A percentile compares a stretch with the other conserved stretches of the same genome.
Evolutionary conservation across 768 basidiomycete species (phyloP).

Genomic region (Galerina marginata): DNA sequence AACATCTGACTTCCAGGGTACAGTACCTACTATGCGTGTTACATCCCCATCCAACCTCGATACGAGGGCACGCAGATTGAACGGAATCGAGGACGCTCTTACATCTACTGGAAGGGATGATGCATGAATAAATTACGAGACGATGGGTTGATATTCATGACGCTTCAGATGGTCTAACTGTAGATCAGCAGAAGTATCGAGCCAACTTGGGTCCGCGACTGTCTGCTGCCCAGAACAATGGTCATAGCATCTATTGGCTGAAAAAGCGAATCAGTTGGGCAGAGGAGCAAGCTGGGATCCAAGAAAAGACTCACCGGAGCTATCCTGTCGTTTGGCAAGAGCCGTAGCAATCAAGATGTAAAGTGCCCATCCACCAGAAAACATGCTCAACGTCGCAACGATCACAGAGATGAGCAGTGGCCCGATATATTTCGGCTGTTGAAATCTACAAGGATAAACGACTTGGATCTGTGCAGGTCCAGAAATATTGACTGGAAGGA

Average conservation of each 20-base stretch:
- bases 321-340: conserved; percentile 13
- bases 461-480: conserved; percentile 27
- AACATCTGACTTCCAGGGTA: too few species aligned
- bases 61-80: too few species aligned
- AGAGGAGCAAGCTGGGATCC: neutral
- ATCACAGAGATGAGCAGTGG: conserved; percentile 25
- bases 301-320: conserved; percentile 1
- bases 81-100: too few species aligned
- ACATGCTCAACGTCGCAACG: conserved; percentile 32
- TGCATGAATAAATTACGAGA: conserved; percentile 18
- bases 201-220: neutral
- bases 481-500: conserved; percentile 16
- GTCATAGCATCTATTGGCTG: conserved; percentile 13
- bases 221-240: conserved; percentile 3
- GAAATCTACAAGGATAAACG: conserved; percentile 29
- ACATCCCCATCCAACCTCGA: too few species aligned
- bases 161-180: neutral
- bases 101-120: too few species aligned
- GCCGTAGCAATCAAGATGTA: conserved; percentile 20
- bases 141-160: neutral
- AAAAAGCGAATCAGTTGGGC: too few species aligned
- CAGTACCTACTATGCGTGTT: too few species aligned
- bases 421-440: conserved; percentile 16
- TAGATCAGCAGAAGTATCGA: neutral
- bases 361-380: conserved; percentile 28